Evolutionary conservation across 306 rosid genomes (phyloP), one percentile per base, ranked within the genome.

Genomic region (Lathyrus oleraceus): DNA sequence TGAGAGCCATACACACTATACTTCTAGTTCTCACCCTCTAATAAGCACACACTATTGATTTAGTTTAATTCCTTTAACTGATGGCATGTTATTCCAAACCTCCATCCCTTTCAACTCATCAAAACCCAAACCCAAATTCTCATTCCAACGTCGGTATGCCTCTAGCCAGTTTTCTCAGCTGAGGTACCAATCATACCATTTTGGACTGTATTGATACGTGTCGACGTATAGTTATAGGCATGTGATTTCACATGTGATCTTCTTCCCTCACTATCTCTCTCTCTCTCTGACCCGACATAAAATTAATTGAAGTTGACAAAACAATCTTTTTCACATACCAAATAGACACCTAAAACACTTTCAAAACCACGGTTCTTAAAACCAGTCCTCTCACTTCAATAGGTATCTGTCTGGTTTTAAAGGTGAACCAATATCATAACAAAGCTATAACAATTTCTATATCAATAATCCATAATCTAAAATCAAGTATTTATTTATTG

Each of bases 281-380:
- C 15, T 53, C 12, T 20, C 59, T 10, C 32, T 53, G 4, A 20
- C 32, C 59, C 59, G 32, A 53, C 59, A 53, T 8, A 1, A 14
- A 53, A 53, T 57, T 27, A 52, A 45, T 35, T 51, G 47, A 71
- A 79, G 76, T 67, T 75, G 79, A 79, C 81, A 60, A 67, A 61
- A 20, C 76, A 67, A 63, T 60, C 67, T 67, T 54, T 78, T 43
- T 56, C 83, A 32, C 2, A 38, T 47, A 44, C 61, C 65, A 62
- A 82, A 30, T 78, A 9, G 69, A 69, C 76, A 61, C 61, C 66
- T 61, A 67, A 12, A 36, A 27, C 70, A 75, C 28, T 20, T 75
- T 74, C 68, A 79, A 59, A 53, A 65, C 54, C 39, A 35, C 45
- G 70, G 17, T 13, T 44, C 16, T 13, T 44, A 44, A 47, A 49